Base-by-base conservation (phyloP, 2,329 filamentous ascomycete genomes). In the Pseudogymnoascus sp. region DNA sequence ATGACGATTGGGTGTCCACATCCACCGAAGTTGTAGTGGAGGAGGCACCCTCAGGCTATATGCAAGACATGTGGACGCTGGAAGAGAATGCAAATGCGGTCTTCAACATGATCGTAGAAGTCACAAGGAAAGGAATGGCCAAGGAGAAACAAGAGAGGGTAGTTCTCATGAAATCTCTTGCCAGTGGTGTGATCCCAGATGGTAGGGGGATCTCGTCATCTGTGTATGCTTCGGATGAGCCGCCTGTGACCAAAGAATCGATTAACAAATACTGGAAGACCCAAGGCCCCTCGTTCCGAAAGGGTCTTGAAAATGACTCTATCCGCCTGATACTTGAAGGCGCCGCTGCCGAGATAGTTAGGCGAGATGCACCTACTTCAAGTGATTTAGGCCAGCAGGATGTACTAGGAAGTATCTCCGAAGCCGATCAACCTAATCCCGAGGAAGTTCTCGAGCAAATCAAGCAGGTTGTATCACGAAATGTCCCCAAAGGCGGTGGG, bases 51-150 rank as follows among this genome's bases (percentile, higher is more conserved):
- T 55, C 49, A 22, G 28, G 25, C 28, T 55, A 55, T 22, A 55
- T 55, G 49, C 28, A 55, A 55, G 49, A 55, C 5, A 55, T 55
- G 49, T 55, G 49, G 49, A 33, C 49, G n/a, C 6, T 55, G n/a
- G 49, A 55, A 33, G 49, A 55, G 5, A 33, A 33, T 8, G 49
- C 49, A 55, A 35, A 33, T 19, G 49, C 49, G 4, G 28, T 55
- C 28, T 55, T 55, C 49, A 35, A 55, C 28, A 35, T 22, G 11
- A 55, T 55, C 4, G 49, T 55, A 8, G 49, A 55, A 22, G 28
- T 12, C 16, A 55, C 49, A 33, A 55, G n/a, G 28, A 55, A 55
- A 55, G 49, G 49, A 19, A 55, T 55, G 28, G 49, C 49, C 2
- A 55, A 55, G 16, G 28, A 45, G 22, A 45, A 45, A 14, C 41